These are phyloP conservation scores for Diaporthe nobilis DNA, from an alignment of 2,329 filamentous ascomycete genomes.

Conservation along the genomic window DNA sequence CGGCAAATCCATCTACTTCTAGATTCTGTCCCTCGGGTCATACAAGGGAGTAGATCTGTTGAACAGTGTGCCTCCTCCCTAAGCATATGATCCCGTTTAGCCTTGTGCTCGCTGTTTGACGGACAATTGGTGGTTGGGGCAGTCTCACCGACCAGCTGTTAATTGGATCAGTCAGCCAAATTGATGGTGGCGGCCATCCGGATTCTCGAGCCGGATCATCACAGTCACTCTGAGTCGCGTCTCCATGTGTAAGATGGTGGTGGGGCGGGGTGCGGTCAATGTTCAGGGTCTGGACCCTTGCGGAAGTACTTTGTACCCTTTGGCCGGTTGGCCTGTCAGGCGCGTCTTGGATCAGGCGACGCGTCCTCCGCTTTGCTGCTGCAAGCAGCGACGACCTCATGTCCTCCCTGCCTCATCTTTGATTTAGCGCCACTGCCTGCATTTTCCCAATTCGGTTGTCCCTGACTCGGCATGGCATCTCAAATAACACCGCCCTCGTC, in stretches of 20 bases:
- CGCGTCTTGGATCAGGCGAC: conserved; percentile 8
- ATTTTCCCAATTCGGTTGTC: not conserved
- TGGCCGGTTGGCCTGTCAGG: not conserved
- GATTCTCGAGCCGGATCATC: not conserved
- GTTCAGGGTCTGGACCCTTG: conserved; percentile 15
- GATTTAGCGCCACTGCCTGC: not conserved
- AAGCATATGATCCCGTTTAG: not conserved
- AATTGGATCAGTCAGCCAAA: not conserved
- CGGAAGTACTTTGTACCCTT: not conserved
- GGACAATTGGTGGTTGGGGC: not conserved
- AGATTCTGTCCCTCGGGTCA: not conserved
- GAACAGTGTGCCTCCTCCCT: not conserved
- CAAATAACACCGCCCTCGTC: conserved; percentile 35
- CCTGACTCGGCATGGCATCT: conserved; percentile 20
- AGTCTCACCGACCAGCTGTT: not conserved
- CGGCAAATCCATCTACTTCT: not conserved
- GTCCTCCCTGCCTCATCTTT: not conserved
- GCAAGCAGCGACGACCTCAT: conserved; percentile 8
- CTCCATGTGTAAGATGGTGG: not conserved
- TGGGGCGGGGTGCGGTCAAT: not conserved
- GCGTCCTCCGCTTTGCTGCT: not conserved
- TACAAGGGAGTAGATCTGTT: not conserved
- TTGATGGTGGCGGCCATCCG: not conserved
- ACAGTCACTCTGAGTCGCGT: not conserved
- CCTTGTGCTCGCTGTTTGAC: not conserved